A percentile compares a stretch with the other conserved stretches of the same genome.
These are phyloP conservation scores for Bocquillonia castaneifolia DNA, from an alignment of 441 rosid genomes.

Conservation along the genomic window DNA sequence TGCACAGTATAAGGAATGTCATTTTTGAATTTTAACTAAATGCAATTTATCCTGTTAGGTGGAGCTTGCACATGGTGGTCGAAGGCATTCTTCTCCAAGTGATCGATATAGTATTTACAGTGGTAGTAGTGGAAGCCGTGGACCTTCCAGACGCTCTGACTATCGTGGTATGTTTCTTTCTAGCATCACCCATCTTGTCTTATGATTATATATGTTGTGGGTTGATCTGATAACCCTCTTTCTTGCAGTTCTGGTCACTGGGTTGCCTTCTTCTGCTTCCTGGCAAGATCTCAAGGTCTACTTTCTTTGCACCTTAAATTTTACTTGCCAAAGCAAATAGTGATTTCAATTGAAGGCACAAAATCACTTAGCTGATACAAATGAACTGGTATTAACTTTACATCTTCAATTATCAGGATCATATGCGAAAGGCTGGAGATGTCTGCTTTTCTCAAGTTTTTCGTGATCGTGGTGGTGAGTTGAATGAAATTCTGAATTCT, in stretches of 20 bases:
- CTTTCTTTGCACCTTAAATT: neutral
- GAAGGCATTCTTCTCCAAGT: conserved; percentile 62
- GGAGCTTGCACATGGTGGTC: conserved; percentile 86
- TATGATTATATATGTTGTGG: neutral
- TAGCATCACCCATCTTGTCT: neutral
- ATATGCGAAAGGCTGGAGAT: conserved; percentile 96
- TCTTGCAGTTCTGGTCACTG: conserved; percentile 73
- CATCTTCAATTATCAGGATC: conserved; percentile 53
- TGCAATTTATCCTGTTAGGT: conserved; percentile 42
- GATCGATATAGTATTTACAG: conserved; percentile 69
- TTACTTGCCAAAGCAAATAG: neutral
- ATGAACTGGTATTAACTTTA: neutral
- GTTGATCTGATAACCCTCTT: conserved; percentile 5
- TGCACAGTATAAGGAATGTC: neutral
- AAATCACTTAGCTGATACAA: neutral
- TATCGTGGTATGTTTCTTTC: conserved; percentile 62
- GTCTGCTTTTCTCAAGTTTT: conserved; percentile 93
- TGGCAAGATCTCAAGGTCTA: conserved; percentile 97
- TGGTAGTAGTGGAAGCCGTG: conserved; percentile 55
- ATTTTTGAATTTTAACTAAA: neutral
- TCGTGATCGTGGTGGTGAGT: conserved; percentile 76
- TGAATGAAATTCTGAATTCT: neutral
- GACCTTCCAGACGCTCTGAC: conserved; percentile 71
- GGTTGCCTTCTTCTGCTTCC: conserved; percentile 88
- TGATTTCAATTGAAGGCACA: neutral